These are phyloP conservation scores for Thielaviopsis populi DNA, from an alignment of 2,329 filamentous ascomycete genomes.

Conservation along the genomic window DNA sequence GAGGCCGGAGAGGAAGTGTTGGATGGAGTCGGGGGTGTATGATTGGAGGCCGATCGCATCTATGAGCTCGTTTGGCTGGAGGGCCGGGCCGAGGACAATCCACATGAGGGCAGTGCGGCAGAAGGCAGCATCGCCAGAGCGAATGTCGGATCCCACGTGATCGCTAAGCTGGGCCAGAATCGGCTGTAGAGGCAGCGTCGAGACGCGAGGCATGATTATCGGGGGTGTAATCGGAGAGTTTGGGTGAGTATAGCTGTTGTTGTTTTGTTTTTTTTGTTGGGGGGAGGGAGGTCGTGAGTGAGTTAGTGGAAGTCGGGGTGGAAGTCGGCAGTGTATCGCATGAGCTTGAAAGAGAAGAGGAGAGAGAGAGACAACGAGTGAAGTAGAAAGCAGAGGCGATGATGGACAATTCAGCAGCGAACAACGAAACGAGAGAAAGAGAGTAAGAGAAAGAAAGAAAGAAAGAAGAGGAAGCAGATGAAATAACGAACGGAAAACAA, in stretches of 20 bases:
- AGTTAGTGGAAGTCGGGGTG: neutral
- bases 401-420: neutral
- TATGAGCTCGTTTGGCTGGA: slow-evolving; percentile 8
- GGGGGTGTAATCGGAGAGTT: neutral
- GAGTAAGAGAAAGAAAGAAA: neutral
- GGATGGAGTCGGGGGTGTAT: neutral
- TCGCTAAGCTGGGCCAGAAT: slow-evolving; percentile 1
- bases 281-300: neutral
- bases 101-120: slow-evolving; percentile 15
- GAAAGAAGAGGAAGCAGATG: neutral
- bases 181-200: neutral
- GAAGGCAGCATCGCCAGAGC: slow-evolving; percentile 15
- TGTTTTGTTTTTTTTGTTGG: neutral
- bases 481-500: slow-evolving; percentile 7
- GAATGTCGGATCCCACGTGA: slow-evolving; percentile 13
- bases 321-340: neutral
- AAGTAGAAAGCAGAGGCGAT: neutral
- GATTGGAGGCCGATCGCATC: slow-evolving; percentile 12
- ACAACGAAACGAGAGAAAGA: neutral
- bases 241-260: neutral
- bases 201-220: neutral
- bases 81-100: slow-evolving; percentile 9
- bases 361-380: neutral
- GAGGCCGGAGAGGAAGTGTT: slow-evolving; percentile 5
- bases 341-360: neutral